phyloP scores from a whole-genome alignment of 768 basidiomycete species.

The Kwoniella shandongensis region DNA sequence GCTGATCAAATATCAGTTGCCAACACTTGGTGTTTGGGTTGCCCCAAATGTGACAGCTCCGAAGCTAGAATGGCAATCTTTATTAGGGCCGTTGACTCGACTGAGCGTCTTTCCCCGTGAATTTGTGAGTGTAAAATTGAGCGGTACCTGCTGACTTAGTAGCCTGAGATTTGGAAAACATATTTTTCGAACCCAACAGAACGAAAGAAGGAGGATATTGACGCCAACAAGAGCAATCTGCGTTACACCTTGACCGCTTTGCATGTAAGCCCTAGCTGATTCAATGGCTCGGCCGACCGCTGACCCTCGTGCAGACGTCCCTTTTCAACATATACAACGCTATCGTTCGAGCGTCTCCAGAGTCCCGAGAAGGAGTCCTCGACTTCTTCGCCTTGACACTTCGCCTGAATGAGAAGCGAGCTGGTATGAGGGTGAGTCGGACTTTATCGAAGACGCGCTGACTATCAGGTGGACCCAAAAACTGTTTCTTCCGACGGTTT shows the following conservation, averaged over 20 bases:
- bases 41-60: conserved; percentile 40
- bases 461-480: conserved; percentile 70
- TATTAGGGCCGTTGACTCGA: conserved; percentile 81
- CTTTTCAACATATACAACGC: conserved; percentile 86
- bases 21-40: conserved; percentile 49
- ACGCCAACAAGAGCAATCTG: conserved; percentile 79
- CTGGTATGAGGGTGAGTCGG: conserved; percentile 75
- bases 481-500: conserved; percentile 89
- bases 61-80: conserved; percentile 57
- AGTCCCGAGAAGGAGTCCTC: conserved; percentile 76
- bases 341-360: conserved; percentile 77
- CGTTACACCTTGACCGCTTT: conserved; percentile 80
- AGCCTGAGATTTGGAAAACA: conserved; percentile 73
- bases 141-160: conserved; percentile 5
- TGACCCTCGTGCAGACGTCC: conserved; percentile 51
- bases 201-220: conserved; percentile 69
- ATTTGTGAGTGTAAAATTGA: conserved; percentile 62
- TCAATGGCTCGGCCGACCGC: not conserved
- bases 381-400: conserved; percentile 75
- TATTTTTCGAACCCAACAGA: conserved; percentile 88
- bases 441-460: not conserved
- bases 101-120: conserved; percentile 84
- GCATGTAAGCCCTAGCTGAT: conserved; percentile 61
- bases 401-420: conserved; percentile 74
- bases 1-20: conserved; percentile 38